Evolutionary conservation across 805 yeast genomes (phyloP).

Genomic region (Cyberlindnera japonica): DNA sequence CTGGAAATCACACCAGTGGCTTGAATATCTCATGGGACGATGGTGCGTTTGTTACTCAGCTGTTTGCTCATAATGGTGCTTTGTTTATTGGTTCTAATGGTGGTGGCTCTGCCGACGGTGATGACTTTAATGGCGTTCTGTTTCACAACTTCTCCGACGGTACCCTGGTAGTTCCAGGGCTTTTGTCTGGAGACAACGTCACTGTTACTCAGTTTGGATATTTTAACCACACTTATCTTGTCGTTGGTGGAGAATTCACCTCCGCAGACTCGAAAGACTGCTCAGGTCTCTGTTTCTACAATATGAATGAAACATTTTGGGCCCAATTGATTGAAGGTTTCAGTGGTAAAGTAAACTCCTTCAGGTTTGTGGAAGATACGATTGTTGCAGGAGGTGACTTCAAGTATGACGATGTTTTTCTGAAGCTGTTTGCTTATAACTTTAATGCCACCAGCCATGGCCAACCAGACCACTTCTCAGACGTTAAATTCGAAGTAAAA

Average conservation of each 20-base stretch:
- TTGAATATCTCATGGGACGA: constrained; percentile 29
- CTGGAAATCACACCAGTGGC: constrained; percentile 26
- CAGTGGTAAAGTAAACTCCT: constrained; percentile 52
- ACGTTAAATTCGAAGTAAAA: constrained; percentile 26
- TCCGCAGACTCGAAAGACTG: constrained; percentile 57
- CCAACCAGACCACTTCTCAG: constrained; percentile 22
- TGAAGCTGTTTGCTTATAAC: constrained; percentile 52
- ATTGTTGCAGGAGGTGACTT: constrained; percentile 55
- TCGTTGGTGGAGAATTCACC: constrained; percentile 73
- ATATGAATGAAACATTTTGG: constrained; percentile 54
- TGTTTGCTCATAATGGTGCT: constrained; percentile 17
- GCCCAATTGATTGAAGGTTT: constrained; percentile 32
- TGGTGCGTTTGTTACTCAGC: constrained; percentile 15
- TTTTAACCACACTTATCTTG: constrained; percentile 38
- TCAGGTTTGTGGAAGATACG: constrained; percentile 44
- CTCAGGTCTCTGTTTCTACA: constrained; percentile 62
- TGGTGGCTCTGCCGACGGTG: constrained; percentile 30
- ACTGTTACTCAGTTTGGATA: constrained; percentile 36
- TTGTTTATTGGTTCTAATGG: constrained; percentile 44
- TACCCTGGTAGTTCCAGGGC: constrained; percentile 16
- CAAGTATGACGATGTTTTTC: constrained; percentile 32
- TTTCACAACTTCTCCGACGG: constrained; percentile 46
- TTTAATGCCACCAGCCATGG: constrained; percentile 37
- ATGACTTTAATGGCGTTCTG: constrained; percentile 41
- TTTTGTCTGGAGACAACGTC: constrained; percentile 28